Evolutionary conservation across 1,139 yeast genomes (phyloP).

Genomic region (Candida albicans): DNA sequence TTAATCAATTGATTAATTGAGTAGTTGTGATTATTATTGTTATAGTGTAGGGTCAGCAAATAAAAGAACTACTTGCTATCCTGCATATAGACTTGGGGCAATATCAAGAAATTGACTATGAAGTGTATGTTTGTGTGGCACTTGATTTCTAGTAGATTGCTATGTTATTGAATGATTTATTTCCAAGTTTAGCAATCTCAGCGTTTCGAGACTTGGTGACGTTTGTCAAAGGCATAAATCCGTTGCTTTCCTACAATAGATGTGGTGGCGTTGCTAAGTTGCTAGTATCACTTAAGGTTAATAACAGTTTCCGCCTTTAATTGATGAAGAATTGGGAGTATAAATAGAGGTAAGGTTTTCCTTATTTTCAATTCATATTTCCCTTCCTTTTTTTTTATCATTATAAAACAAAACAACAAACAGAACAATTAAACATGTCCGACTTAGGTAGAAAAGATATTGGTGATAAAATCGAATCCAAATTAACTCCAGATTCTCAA

Average conservation of each 20-base stretch:
- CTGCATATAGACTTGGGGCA: background rate
- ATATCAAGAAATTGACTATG: background rate
- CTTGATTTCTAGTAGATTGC: background rate
- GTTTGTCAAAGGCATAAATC: background rate
- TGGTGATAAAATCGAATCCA: slow-evolving; percentile 38
- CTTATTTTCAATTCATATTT: background rate
- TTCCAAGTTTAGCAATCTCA: background rate
- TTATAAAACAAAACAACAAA: slow-evolving; percentile 3
- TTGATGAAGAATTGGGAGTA: background rate
- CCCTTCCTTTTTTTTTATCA: background rate
- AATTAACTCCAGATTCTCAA: slow-evolving; percentile 44
- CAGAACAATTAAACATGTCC: slow-evolving; percentile 29
- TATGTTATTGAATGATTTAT: background rate
- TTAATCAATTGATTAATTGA: too few species aligned
- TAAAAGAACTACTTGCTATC: background rate
- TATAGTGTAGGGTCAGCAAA: too few species aligned
- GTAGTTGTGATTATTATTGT: too few species aligned
- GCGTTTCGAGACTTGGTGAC: background rate
- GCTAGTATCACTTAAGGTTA: background rate
- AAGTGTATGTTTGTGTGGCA: background rate
- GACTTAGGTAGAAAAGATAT: slow-evolving; percentile 48
- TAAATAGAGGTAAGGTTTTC: slow-evolving; percentile 5
- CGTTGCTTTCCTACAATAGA: background rate
- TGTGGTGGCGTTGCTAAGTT: background rate
- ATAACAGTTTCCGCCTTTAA: too few species aligned